Conservation (phyloP, 2,329 filamentous ascomycete species). For the Hymenoscyphus occultus region DNA sequence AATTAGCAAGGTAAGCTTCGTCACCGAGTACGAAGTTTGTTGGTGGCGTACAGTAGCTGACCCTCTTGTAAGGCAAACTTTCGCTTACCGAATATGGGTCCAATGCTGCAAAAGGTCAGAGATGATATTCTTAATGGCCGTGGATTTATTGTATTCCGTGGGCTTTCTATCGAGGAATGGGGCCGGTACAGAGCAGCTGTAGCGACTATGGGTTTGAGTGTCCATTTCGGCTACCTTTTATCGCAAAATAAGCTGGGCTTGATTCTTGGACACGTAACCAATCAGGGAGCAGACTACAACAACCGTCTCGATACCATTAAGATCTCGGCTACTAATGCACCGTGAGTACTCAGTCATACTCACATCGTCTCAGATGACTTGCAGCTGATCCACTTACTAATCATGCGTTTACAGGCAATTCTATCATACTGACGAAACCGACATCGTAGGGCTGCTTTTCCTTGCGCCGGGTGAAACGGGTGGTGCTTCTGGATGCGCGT, state of each 20-base stretch:
- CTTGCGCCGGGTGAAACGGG: not conserved
- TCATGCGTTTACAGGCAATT: not conserved
- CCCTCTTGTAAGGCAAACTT: not conserved
- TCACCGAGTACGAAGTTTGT: not conserved
- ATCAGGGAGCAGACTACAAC: slow-evolving; percentile 2
- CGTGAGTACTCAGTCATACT: not conserved
- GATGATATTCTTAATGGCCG: not conserved
- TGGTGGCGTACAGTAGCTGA: not conserved
- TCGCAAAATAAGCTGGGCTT: slow-evolving; percentile 5
- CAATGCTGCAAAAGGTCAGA: not conserved
- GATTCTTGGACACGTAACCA: slow-evolving; percentile 2
- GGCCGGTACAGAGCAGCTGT: slow-evolving; percentile 3
- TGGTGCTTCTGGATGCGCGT: not conserved
- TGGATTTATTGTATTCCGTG: slow-evolving; percentile 1
- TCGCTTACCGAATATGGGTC: not conserved
- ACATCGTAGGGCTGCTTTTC: slow-evolving; percentile 1
- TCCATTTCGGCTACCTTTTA: slow-evolving; percentile 3
- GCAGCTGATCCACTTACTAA: not conserved
- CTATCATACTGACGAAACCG: slow-evolving; percentile 3
- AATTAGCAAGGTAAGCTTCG: not conserved
- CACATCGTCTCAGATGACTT: no score
- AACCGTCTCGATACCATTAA: slow-evolving; percentile 6
- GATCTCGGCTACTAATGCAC: not conserved
- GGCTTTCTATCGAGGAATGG: not conserved
- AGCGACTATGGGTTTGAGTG: not conserved